Evolutionary conservation across 768 basidiomycete species (phyloP), one percentile per base, ranked within the genome.

Genomic region (Phanerodontia chrysosporium): DNA sequence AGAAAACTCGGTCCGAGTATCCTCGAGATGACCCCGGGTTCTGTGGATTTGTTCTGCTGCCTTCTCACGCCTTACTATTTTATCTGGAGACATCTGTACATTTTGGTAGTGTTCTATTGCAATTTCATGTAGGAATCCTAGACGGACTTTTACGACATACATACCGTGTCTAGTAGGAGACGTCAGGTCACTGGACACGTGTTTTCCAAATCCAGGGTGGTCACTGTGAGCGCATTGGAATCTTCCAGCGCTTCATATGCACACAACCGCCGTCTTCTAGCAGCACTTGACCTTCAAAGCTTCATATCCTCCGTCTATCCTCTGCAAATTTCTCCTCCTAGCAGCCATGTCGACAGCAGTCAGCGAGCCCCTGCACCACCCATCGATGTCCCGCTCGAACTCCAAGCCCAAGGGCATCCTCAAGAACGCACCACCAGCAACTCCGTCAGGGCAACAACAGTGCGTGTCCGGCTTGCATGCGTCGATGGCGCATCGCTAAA

Each of bases 391-490:
- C 58, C 84, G 87, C 58, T 87, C 87, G 5, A 77, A 61, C 56
- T 73, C 72, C 0, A 90, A 89, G 73, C 92, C 89, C 44, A 94
- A 92, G 74, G 92, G 92, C 32, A 94, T 94, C 66, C 74, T 94
- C 67, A 94, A 94, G 88, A 93, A 92, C 72, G 83, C 86, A 2
- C 80, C 83, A 18, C 81, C 76, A 45, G 68, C 68, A 18, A 76
- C 79, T 46, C 72, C 73, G 18, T 63, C 70, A 13, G 75, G 70
- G 45, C 71, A 69, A 59, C 76, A 77, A 55, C 73, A 89, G 87
- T 88, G 63, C 68, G 84, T 71, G 16, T 14, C 24, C 18, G 29
- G 39, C 13, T 27, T 9, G 1, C 36, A 25, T 36, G 39, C 51
- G 24, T 63, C 35, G 59, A 58, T 57, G 51, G 30, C 56, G 51